Evolutionary conservation across 1,284 basidiomycete species (phyloP), one percentile per base, ranked within the genome.

Genomic region (Trametes polyzona): DNA sequence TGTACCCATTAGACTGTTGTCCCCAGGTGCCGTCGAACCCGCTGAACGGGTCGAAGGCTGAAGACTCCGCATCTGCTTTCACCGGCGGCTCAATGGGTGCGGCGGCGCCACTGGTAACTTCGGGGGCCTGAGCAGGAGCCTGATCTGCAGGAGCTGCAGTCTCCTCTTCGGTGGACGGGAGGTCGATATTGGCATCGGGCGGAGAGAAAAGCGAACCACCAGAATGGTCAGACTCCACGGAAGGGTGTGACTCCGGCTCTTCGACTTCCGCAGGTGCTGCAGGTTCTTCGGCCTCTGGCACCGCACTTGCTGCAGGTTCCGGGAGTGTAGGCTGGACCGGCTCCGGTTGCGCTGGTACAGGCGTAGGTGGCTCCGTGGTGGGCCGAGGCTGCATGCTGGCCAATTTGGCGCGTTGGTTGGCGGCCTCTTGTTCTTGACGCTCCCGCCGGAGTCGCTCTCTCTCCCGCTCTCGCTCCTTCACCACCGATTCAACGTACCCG

Each of bases 401-500:
- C 10, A 57, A 35, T 37, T 57, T 63, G 2, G 59, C 59, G 8
- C 57, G 57, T 32, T 59, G 51, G 21, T 39, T 50, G 10, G 62
- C 54, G 16, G 48, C 47, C 17, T 63, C 62, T 30, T 63, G 62
- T 39, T 63, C 62, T 42, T 73, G 68, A n/a, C 86, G 76, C 67
- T 88, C 88, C 43, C 79, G 75, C 59, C 83, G 82, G 48, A 90
- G 76, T 14, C 88, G 77, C 63, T 92, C 90, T 3, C 89, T 77
- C 68, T 91, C 90, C 49, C 76, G 77, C 57, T 92, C 89, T 7
- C 90, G 76, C 60, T 91, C 88, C 57, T 82, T 82, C 1, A 83
- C 84, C 2, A 91, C 81, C 5, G 81, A 81, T 57, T 91, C 89
- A 2, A 92, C 86, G 65, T 87, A 92, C 1, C 74, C 75, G 23